Evolutionary conservation across 768 basidiomycete species (phyloP).

Genomic region (Amanita polypyramis): DNA sequence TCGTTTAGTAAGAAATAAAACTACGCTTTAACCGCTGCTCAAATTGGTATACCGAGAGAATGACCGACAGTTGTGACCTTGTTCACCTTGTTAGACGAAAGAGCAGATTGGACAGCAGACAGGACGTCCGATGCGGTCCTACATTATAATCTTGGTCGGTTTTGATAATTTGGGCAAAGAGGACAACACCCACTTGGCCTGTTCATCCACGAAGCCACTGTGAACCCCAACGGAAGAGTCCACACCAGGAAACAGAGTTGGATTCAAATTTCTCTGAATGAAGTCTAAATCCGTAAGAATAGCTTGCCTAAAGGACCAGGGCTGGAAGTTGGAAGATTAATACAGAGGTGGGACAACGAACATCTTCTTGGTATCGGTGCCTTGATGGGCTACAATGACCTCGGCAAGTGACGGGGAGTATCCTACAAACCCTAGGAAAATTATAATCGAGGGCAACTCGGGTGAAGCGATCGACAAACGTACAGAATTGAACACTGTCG

Average conservation of each 20-base stretch:
- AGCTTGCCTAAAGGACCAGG: conserved; percentile 9
- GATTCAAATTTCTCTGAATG: conserved; percentile 20
- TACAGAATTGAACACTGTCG: conserved; percentile 26
- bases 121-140: conserved; percentile 33
- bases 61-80: conserved; percentile 38
- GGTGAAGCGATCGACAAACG: no score
- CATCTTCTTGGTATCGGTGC: conserved; percentile 28
- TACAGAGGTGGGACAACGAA: no score
- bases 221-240: conserved; percentile 30
- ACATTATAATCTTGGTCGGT: no score
- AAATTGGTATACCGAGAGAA: conserved; percentile 23
- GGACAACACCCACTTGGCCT: conserved; percentile 29
- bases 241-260: conserved; percentile 35
- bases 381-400: conserved; percentile 34
- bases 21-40: background rate
- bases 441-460: no score
- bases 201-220: conserved; percentile 31
- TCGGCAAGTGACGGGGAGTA: conserved; percentile 21
- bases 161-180: no score
- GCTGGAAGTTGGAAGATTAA: background rate
- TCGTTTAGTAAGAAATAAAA: background rate
- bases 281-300: conserved; percentile 28
- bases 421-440: conserved; percentile 17
- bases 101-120: conserved; percentile 27
- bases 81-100: conserved; percentile 26